phyloP scores from a whole-genome alignment of 202 grass and related monocot species.

The Carex sylvatica region DNA sequence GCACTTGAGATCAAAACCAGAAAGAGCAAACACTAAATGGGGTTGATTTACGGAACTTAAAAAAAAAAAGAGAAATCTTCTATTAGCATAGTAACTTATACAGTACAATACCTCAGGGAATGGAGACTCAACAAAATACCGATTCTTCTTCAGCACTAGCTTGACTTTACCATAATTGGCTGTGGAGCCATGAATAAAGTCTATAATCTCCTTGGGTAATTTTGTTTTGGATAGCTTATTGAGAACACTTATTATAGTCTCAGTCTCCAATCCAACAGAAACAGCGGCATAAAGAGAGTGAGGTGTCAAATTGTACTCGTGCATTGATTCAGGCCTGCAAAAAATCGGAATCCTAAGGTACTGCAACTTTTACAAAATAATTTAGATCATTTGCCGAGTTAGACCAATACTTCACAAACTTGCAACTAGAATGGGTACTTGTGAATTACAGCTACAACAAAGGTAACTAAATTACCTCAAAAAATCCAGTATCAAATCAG shows the following conservation, averaged over 20 bases:
- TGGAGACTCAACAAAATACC: constrained; percentile 81
- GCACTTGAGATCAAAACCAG: background rate
- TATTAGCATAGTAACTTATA: constrained; percentile 1
- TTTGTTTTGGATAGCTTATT: constrained; percentile 94
- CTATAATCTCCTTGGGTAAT: constrained; percentile 82
- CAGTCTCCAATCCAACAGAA: constrained; percentile 83
- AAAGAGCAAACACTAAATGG: background rate
- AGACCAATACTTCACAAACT: background rate
- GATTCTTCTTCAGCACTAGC: constrained; percentile 95
- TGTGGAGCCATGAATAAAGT: constrained; percentile 88
- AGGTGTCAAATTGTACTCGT: constrained; percentile 94
- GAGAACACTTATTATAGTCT: constrained; percentile 83
- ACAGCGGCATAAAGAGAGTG: constrained; percentile 93
- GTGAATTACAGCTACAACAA: background rate
- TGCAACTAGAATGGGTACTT: background rate
- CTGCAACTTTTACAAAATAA: background rate
- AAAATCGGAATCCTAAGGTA: constrained; percentile 19
- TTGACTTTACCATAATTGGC: constrained; percentile 97
- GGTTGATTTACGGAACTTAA: background rate
- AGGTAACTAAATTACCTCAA: background rate
- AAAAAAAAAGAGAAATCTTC: background rate
- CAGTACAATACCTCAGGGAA: constrained; percentile 64
- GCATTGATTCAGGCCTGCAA: constrained; percentile 85
- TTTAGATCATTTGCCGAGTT: background rate
- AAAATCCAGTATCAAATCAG: background rate